Percentiles rank a stretch among this genome's conserved stretches.
Evolutionary conservation across 176 grass and related monocot genomes (phyloP).

Genomic region (Hordeum marinum): DNA sequence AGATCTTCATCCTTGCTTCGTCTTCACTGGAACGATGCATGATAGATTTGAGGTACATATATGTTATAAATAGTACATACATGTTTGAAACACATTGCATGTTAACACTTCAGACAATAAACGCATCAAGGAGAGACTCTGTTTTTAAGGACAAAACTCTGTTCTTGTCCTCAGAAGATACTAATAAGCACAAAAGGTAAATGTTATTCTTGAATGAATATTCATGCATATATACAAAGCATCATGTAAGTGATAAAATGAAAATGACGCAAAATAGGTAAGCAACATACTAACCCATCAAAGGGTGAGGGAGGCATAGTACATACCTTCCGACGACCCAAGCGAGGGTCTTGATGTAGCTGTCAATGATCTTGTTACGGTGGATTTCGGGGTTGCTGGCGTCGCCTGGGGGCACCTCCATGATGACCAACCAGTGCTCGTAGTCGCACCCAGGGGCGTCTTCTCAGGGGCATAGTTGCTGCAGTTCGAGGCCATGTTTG

Average conservation of each 20-base stretch:
- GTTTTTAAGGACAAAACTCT: no score
- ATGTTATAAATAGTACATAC: background rate
- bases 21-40: conserved; percentile 51
- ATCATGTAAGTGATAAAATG: no score
- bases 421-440: conserved; percentile 82
- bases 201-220: no score
- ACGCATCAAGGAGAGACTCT: background rate
- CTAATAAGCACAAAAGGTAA: no score
- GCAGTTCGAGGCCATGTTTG: conserved; percentile 60
- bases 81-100: background rate
- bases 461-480: conserved; percentile 71
- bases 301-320: background rate
- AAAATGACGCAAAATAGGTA: no score
- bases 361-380: conserved; percentile 79
- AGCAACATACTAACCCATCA: background rate
- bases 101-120: background rate
- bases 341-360: conserved; percentile 81
- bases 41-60: background rate
- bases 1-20: conserved; percentile 78
- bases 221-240: no score
- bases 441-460: conserved; percentile 81
- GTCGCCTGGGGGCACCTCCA: conserved; percentile 59
- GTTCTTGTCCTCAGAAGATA: no score
- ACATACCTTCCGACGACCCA: conserved; percentile 62
- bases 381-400: conserved; percentile 33